A percentile compares a stretch with the other conserved stretches of the same genome.
Conservation (phyloP, 2,329 filamentous ascomycete species). For the Venturia pyrina region DNA sequence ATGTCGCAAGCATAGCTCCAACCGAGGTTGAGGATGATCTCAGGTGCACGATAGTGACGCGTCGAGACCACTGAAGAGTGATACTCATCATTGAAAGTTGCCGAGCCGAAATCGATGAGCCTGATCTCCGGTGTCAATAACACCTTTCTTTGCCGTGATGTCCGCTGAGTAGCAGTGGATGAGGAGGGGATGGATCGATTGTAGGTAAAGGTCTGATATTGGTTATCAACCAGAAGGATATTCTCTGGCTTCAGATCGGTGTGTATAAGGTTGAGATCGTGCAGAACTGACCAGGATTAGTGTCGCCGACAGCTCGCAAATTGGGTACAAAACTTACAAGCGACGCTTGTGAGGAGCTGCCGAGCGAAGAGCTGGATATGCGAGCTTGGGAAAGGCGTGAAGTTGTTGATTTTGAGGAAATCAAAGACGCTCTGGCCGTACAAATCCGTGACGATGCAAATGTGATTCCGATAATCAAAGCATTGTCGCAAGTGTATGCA, state of each 20-base stretch:
- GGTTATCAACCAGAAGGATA: slow-evolving; percentile 54
- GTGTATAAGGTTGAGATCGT: slow-evolving; percentile 95
- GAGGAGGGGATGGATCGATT: slow-evolving; percentile 58
- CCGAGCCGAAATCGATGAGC: slow-evolving; percentile 58
- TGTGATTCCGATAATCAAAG: slow-evolving; percentile 95
- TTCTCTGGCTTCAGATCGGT: slow-evolving; percentile 66
- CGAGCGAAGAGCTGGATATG: slow-evolving; percentile 96
- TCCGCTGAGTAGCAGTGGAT: slow-evolving; percentile 46
- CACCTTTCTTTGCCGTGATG: slow-evolving; percentile 52
- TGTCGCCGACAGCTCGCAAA: slow-evolving; percentile 11
- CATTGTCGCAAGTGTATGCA: slow-evolving; percentile 95
- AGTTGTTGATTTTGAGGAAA: slow-evolving; percentile 89
- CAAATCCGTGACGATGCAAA: slow-evolving; percentile 71
- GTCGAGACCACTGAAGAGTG: slow-evolving; percentile 59
- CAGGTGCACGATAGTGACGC: slow-evolving; percentile 55
- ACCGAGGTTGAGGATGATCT: slow-evolving; percentile 57
- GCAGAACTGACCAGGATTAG: slow-evolving; percentile 54
- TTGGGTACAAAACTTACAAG: slow-evolving; percentile 56
- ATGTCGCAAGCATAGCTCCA: slow-evolving; percentile 62
- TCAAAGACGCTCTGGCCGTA: slow-evolving; percentile 96
- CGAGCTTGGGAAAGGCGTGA: slow-evolving; percentile 95
- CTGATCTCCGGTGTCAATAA: slow-evolving; percentile 56
- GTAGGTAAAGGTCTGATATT: slow-evolving; percentile 60
- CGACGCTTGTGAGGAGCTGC: slow-evolving; percentile 94
- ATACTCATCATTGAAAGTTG: slow-evolving; percentile 59